Evolutionary conservation across 2,329 filamentous ascomycete species (phyloP).

Genomic region (Basipetospora chlamydospora): DNA sequence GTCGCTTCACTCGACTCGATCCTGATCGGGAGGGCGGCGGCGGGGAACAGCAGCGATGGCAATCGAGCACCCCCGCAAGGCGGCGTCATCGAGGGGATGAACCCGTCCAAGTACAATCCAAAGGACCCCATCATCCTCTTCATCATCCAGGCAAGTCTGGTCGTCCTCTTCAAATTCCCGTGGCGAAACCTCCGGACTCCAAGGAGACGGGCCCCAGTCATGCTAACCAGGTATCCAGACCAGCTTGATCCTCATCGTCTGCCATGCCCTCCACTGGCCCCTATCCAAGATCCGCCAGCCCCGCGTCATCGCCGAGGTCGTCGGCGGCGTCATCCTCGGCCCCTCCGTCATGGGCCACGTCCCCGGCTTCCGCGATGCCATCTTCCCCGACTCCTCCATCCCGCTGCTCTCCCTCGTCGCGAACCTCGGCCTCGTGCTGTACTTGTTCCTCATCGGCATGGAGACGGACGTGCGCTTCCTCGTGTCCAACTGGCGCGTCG

Average conservation of each 20-base stretch:
- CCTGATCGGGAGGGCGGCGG: too few species aligned
- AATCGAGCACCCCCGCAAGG: conserved; percentile 24
- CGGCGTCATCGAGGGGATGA: conserved; percentile 56
- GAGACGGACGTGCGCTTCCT: conserved; percentile 75
- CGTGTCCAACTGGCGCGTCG: conserved; percentile 65
- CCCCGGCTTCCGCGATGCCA: conserved; percentile 58
- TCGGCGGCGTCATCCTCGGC: conserved; percentile 72
- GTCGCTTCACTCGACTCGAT: too few species aligned
- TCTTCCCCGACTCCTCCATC: conserved; percentile 65
- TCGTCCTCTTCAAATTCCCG: neutral
- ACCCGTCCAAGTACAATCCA: conserved; percentile 53
- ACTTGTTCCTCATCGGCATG: conserved; percentile 75
- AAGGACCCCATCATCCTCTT: conserved; percentile 62
- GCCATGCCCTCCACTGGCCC: conserved; percentile 51
- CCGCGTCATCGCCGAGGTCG: conserved; percentile 71
- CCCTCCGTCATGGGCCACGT: conserved; percentile 82
- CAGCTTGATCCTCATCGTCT: conserved; percentile 32
- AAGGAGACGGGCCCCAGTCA: conserved; percentile 2
- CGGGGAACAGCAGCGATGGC: neutral
- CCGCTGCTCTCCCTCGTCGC: conserved; percentile 63
- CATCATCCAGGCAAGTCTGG: conserved; percentile 48
- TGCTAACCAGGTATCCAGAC: conserved; percentile 12
- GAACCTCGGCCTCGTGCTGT: conserved; percentile 71
- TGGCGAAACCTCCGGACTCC: neutral
- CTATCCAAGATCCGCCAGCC: conserved; percentile 65